Percentiles rank a stretch among this genome's conserved stretches.
Evolutionary conservation across 495 filamentous ascomycete genomes (phyloP).

Genomic region (Annulohypoxylon stygium): DNA sequence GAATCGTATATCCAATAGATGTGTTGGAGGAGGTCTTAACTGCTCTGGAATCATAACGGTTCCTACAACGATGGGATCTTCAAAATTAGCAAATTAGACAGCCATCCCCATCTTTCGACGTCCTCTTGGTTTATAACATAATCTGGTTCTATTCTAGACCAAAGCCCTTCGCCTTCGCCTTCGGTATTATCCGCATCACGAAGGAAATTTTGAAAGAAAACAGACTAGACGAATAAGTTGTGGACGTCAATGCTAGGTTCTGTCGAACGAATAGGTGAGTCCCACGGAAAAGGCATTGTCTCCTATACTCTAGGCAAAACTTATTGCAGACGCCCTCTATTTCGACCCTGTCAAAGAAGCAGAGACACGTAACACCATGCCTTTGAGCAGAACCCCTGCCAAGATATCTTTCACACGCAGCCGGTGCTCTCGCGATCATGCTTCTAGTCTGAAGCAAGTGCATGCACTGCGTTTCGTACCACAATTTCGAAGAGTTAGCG

Average conservation of each 20-base stretch:
- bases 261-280: not conserved
- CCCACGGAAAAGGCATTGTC: not conserved
- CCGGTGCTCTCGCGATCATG: not conserved
- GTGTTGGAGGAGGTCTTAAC: too few species aligned
- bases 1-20: too few species aligned
- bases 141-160: too few species aligned
- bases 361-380: conserved; percentile 1
- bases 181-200: too few species aligned
- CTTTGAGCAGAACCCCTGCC: not conserved
- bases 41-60: too few species aligned
- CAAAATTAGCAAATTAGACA: too few species aligned
- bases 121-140: too few species aligned
- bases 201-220: not conserved
- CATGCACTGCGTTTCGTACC: conserved; percentile 2
- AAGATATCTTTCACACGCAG: not conserved
- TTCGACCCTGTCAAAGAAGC: not conserved
- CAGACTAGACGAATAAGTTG: not conserved
- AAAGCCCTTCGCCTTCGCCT: too few species aligned
- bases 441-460: not conserved
- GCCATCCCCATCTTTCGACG: too few species aligned
- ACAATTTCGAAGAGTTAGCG: not conserved
- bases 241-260: not conserved
- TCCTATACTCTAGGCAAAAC: not conserved
- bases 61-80: too few species aligned
- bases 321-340: not conserved